These are phyloP conservation scores for Ampelomyces quisqualis DNA, from an alignment of 2,329 filamentous ascomycete genomes.

Conservation along the genomic window DNA sequence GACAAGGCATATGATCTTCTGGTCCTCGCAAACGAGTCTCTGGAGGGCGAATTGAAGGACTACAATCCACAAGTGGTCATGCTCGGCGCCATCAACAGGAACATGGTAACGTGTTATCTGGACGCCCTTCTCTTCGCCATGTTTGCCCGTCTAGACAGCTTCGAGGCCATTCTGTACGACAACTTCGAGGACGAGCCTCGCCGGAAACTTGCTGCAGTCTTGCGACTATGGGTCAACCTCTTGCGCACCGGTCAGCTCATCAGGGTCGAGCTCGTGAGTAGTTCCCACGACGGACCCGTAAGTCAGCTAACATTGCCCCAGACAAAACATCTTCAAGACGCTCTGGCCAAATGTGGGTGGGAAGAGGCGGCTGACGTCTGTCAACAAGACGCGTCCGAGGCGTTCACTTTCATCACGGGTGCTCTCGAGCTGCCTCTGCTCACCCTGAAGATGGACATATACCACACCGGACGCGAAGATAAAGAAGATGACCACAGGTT, in stretches of 20 bases:
- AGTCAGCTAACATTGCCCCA: conserved; percentile 42
- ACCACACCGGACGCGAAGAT: conserved; percentile 82
- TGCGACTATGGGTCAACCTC: conserved; percentile 93
- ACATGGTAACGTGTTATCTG: conserved; percentile 89
- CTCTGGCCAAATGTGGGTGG: conserved; percentile 86
- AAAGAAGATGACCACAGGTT: conserved; percentile 91
- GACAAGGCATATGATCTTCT: conserved; percentile 76
- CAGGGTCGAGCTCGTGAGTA: conserved; percentile 73
- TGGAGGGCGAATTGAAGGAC: conserved; percentile 72
- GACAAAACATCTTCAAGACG: conserved; percentile 80
- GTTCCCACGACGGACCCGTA: background rate
- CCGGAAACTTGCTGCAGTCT: conserved; percentile 70
- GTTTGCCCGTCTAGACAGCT: conserved; percentile 87
- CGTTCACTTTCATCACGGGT: conserved; percentile 92
- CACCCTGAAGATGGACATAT: conserved; percentile 90
- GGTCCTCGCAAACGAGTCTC: conserved; percentile 75
- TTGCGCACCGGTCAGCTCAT: conserved; percentile 82
- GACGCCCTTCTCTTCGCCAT: conserved; percentile 92
- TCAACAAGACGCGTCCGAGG: conserved; percentile 95
- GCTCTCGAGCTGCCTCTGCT: conserved; percentile 83
- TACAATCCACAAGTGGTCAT: conserved; percentile 73
- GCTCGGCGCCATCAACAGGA: conserved; percentile 81
- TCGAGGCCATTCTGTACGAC: conserved; percentile 87
- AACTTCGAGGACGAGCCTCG: conserved; percentile 71
- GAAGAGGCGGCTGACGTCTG: conserved; percentile 70